Conservation (phyloP, 345 rosid genomes). For the Hevea brasiliensis region DNA sequence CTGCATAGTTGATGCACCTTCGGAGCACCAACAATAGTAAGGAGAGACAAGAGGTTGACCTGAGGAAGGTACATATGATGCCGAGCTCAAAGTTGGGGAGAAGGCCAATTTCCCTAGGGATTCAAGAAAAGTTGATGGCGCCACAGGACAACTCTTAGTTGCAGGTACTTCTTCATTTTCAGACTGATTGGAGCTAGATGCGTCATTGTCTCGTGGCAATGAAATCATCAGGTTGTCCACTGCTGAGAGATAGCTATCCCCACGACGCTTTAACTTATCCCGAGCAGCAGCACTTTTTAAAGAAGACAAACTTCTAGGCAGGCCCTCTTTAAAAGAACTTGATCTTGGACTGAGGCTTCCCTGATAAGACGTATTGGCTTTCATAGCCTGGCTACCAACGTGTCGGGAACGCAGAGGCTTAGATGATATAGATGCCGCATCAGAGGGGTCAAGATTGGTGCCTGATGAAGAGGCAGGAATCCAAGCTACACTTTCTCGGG, state of each 20-base stretch:
- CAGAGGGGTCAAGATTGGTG: constrained; percentile 20
- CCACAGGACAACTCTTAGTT: constrained; percentile 23
- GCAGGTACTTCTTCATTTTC: constrained; percentile 32
- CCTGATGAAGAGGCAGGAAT: constrained; percentile 22
- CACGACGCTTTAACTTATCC: constrained; percentile 65
- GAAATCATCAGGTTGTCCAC: constrained; percentile 41
- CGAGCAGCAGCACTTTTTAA: constrained; percentile 49
- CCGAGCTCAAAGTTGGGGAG: constrained; percentile 35
- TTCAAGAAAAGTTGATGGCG: constrained; percentile 39
- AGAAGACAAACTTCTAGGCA: constrained; percentile 46
- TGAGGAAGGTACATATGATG: constrained; percentile 39
- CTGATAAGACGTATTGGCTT: constrained; percentile 50
- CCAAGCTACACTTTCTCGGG: constrained; percentile 28
- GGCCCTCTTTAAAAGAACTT: constrained; percentile 75
- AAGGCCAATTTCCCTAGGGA: constrained; percentile 39
- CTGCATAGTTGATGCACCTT: constrained; percentile 49
- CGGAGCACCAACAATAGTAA: constrained; percentile 91
- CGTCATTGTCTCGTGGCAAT: constrained; percentile 32
- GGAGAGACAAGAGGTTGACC: constrained; percentile 68
- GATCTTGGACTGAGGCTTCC: constrained; percentile 82
- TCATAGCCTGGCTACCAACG: constrained; percentile 43
- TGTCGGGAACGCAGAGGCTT: constrained; percentile 55
- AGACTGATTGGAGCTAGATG: constrained; percentile 27
- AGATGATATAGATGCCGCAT: constrained; percentile 23
- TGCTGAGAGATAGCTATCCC: constrained; percentile 54